Base-by-base conservation (phyloP, 2,329 filamentous ascomycete genomes). In the Bipolaris zeicola region DNA sequence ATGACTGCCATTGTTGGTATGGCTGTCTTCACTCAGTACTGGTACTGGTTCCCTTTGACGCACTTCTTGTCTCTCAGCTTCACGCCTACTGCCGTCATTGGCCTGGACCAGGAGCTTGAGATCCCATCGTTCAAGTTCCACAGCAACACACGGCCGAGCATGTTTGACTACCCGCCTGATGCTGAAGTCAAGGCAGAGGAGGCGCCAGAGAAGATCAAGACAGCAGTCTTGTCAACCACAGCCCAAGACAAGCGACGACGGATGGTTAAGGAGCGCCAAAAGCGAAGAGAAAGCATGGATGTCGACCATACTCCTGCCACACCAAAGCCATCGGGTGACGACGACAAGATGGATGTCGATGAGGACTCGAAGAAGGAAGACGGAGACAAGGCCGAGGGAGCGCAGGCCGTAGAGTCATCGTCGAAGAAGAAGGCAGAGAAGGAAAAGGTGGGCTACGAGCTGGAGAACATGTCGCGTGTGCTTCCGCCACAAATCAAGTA, bases 21-120 rank as follows among this genome's bases (percentile, higher is more conserved):
- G 88, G 94, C 92, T 26, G 90, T 99, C 51, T 99, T 99, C 79
- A 96, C 93, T 7, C 95, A 99, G 76, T 99, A 99, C 82, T 99
- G 95, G 95, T 99, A 99, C 82, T 99, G 95, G 95, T 99, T 99
- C 86, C 95, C 95, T 58, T 89, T 98, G 70, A 96, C 95, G 28
- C 95, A 99, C 79, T 99, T 99, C 86, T 78, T 99, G 55, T 96
- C 94, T 0, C 83, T 99, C 60, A 93, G 92, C 70, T 98, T 99
- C 79, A 92, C 91, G n/a, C 95, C 95, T 1, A 99, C 96, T 1
- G 90, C 95, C 1, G 90, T 99, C 71, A 97, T 98, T 67, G 94
- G 91, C 58, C 87, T 99, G 24, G 93, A 99, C 73, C 89, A 96
- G 71, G 91, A 97, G 71, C 84, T 99, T 13, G 92, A 97, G 69